A percentile compares a stretch with the other conserved stretches of the same genome.
Evolutionary conservation across 345 rosid genomes (phyloP).

Genomic region (Arabis hirsuta): DNA sequence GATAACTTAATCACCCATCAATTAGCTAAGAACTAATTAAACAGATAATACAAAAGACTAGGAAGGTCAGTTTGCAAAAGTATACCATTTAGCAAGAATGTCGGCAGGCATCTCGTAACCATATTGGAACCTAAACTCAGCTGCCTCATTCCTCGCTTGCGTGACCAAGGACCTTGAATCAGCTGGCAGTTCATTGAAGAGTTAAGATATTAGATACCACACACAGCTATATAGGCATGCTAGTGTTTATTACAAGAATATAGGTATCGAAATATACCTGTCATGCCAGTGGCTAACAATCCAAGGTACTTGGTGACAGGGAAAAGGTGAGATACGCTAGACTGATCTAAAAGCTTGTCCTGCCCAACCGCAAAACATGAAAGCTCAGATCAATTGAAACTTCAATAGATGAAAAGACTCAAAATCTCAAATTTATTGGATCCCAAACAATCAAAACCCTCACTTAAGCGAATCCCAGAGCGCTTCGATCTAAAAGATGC

Average conservation of each 20-base stretch:
- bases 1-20: background rate
- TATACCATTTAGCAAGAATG: constrained; percentile 71
- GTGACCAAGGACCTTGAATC: constrained; percentile 98
- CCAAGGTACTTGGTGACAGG: constrained; percentile 93
- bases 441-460: constrained; percentile 19
- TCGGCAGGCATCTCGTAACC: constrained; percentile 99
- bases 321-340: constrained; percentile 90
- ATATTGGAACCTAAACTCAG: constrained; percentile 91
- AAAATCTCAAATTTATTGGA: background rate
- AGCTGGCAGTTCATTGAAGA: constrained; percentile 54
- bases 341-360: constrained; percentile 99
- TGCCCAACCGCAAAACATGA: constrained; percentile 39
- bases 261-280: constrained; percentile 62
- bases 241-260: background rate
- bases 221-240: background rate
- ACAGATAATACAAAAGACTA: background rate
- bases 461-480: background rate
- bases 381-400: constrained; percentile 1
- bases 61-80: background rate
- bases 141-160: constrained; percentile 99
- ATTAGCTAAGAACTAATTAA: background rate
- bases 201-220: background rate
- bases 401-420: background rate
- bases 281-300: constrained; percentile 92
- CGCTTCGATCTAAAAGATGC: constrained; percentile 18